Base-by-base conservation (phyloP, 2,329 filamentous ascomycete genomes). In the Ceratocystis papillata region DNA sequence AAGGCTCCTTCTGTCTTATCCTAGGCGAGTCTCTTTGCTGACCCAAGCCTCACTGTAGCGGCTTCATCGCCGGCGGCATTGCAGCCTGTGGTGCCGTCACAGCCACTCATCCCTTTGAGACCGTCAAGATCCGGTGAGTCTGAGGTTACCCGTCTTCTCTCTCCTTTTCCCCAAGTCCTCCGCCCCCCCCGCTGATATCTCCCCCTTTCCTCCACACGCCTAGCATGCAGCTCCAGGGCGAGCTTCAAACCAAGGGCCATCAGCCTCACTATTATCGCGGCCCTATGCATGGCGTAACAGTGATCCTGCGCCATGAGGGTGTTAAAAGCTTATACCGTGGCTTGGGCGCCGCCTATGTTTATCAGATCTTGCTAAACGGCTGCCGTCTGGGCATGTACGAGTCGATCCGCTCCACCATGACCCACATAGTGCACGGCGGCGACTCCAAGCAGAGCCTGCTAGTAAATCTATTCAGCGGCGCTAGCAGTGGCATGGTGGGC, bases 351-450 rank as follows among this genome's bases (percentile, higher is more conserved):
- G 94, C 94, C 71, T 99, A 97, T 76, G 81, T 96, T 73, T 99
- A 99, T 79, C 94, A 99, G 78, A 85, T 97, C 73, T 84, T 96
- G 63, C 86, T 99, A 72, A 99, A 99, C 76, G 94, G 94, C 72
- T 99, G 92, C 77, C 90, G 94, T 65, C 80, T 99, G 65, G 92
- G 94, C 69, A 96, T 99, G 81, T 99, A 99, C 80, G 94, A 99
- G 75, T 94, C 94, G 4, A 84, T 97, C 77, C 90, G 94, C 73
- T 81, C 84, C 62, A 81, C 79, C 25, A 74, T 96, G 57, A 87
- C 90, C 0, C 80, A 78, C 5, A 77, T 89, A 62, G 75, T 96
- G 66, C 88, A 90, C 77, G 81, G 83, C 68, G 87, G 95, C 74
- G 74, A 83, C 41, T 80, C 81, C n/a, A 82, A 87, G 33, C 94